Conservation (phyloP, 2,329 filamentous ascomycete genomes). For the Microdochium paspali region DNA sequence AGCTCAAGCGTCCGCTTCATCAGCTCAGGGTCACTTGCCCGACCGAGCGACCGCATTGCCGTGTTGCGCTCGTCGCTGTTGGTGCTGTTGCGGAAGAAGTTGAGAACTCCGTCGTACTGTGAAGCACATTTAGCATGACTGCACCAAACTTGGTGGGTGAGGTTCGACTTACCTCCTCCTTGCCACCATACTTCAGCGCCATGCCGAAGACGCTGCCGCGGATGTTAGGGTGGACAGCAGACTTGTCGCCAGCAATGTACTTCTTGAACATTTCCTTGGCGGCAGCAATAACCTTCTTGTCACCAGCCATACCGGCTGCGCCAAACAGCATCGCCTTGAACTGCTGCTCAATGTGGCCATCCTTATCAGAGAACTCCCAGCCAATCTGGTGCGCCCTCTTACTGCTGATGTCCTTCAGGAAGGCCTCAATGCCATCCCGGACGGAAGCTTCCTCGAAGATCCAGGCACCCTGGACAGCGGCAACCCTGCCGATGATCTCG, state of each 20-base stretch:
- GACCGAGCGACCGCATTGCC: slow-evolving; percentile 73
- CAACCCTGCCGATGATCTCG: slow-evolving; percentile 73
- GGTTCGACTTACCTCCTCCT: slow-evolving; percentile 66
- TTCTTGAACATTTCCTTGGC: slow-evolving; percentile 86
- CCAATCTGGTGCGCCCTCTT: slow-evolving; percentile 78
- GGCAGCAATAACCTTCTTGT: slow-evolving; percentile 67
- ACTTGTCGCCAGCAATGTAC: slow-evolving; percentile 68
- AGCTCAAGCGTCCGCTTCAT: slow-evolving; percentile 74
- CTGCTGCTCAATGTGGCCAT: slow-evolving; percentile 86
- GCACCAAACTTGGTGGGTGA: too few relatives aligned
- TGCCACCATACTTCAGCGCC: slow-evolving; percentile 72
- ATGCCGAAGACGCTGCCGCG: slow-evolving; percentile 80
- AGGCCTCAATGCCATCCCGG: slow-evolving; percentile 69
- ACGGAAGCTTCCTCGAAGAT: slow-evolving; percentile 70
- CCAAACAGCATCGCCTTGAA: slow-evolving; percentile 91
- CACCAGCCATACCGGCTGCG: slow-evolving; percentile 69
- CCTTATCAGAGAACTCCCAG: slow-evolving; percentile 76
- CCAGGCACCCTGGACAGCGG: slow-evolving; percentile 76
- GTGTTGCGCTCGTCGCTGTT: slow-evolving; percentile 88
- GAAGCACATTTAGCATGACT: too few relatives aligned
- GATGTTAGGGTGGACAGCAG: slow-evolving; percentile 86
- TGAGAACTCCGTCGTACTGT: slow-evolving; percentile 68
- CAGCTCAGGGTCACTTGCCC: slow-evolving; percentile 66
- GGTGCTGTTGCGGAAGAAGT: slow-evolving; percentile 65
- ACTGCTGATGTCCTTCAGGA: slow-evolving; percentile 70